Evolutionary conservation across 345 rosid genomes (phyloP).

Genomic region (Ricinus communis): DNA sequence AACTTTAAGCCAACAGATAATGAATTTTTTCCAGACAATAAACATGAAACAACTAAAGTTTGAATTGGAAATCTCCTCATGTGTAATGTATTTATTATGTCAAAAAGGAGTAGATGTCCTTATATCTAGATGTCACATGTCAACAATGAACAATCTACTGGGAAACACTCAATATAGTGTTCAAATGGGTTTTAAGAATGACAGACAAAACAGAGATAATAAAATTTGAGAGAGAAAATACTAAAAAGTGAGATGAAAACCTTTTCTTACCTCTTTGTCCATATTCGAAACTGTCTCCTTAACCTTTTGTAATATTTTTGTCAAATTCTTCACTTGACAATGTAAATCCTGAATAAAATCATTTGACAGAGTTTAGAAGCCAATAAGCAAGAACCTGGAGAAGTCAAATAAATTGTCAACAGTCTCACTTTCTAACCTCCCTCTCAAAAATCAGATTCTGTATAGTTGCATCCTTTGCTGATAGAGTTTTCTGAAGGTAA

Average conservation of each 20-base stretch:
- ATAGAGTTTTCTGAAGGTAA: conserved; percentile 68
- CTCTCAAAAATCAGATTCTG: conserved; percentile 65
- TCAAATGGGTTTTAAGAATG: neutral
- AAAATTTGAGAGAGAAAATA: conserved; percentile 4
- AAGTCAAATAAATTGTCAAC: conserved; percentile 14
- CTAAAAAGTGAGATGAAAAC: conserved; percentile 21
- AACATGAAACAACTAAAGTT: neutral
- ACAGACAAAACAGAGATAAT: neutral
- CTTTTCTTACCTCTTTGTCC: conserved; percentile 62
- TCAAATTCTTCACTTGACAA: conserved; percentile 53
- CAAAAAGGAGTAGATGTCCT: neutral
- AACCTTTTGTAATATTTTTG: conserved; percentile 53
- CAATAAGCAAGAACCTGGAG: conserved; percentile 14
- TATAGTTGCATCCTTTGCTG: conserved; percentile 56
- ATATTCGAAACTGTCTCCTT: conserved; percentile 53
- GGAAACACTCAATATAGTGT: neutral
- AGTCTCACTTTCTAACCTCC: conserved; percentile 46
- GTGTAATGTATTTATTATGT: neutral
- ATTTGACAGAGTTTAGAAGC: conserved; percentile 19
- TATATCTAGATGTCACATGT: neutral
- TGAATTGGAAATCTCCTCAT: neutral
- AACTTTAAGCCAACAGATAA: neutral
- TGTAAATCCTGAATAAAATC: conserved; percentile 51
- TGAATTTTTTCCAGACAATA: neutral
- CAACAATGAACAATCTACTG: neutral